A percentile compares a stretch with the other conserved stretches of the same genome.
phyloP scores from a whole-genome alignment of 306 rosid genomes.

The Pyrus pyrifolia region DNA sequence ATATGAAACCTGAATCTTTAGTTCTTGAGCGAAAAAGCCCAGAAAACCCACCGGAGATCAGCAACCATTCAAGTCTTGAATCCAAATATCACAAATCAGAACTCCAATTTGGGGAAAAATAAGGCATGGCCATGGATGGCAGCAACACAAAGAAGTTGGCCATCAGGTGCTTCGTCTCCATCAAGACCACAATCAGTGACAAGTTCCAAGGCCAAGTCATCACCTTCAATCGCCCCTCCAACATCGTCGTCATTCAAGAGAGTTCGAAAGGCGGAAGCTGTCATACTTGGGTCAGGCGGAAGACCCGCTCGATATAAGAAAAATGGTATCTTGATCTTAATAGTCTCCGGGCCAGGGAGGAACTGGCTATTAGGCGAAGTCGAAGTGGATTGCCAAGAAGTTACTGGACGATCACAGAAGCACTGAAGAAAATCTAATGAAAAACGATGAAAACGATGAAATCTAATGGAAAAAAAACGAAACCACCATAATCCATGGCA shows the following conservation, averaged over 20 bases:
- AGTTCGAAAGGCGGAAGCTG: conserved; percentile 49
- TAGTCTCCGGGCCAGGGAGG: conserved; percentile 66
- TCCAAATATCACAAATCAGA: background rate
- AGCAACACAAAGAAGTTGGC: conserved; percentile 51
- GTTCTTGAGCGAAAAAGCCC: too few relatives aligned
- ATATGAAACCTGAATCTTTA: too few relatives aligned
- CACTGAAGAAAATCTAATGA: too few relatives aligned
- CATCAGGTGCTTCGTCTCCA: conserved; percentile 66
- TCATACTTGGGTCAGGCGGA: conserved; percentile 52
- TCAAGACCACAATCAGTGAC: conserved; percentile 78
- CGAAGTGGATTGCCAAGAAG: conserved; percentile 55
- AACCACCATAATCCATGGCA: too few relatives aligned
- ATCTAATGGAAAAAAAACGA: too few relatives aligned
- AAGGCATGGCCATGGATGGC: conserved; percentile 49
- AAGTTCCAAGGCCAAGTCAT: conserved; percentile 81
- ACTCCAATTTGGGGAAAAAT: conserved; percentile 10
- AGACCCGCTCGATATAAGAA: conserved; percentile 62
- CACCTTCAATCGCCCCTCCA: conserved; percentile 72
- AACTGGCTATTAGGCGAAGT: conserved; percentile 59
- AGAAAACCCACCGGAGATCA: too few relatives aligned
- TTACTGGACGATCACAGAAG: too few relatives aligned
- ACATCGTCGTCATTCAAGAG: conserved; percentile 76
- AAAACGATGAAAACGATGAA: too few relatives aligned
- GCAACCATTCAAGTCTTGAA: too few relatives aligned
- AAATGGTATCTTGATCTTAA: conserved; percentile 57